A percentile compares a stretch with the other conserved stretches of the same genome.
Conservation (phyloP, 2,329 filamentous ascomycete species). For the Biscogniauxia marginata region DNA sequence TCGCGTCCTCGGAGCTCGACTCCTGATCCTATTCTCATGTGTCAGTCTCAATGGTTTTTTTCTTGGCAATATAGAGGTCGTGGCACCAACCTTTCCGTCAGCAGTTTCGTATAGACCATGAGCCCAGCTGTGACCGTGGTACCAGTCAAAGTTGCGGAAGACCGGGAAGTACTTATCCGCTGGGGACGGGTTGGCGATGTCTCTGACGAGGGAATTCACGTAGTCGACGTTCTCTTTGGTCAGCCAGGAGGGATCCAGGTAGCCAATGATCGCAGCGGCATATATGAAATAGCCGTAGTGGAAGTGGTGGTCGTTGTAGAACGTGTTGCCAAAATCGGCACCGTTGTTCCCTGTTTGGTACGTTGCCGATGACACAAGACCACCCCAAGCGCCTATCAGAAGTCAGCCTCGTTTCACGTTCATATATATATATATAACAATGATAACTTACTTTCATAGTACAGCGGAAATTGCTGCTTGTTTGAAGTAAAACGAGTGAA, state of each 20-base stretch:
- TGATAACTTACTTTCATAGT: conserved; percentile 55
- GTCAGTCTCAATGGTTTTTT: background rate
- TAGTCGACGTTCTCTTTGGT: conserved; percentile 66
- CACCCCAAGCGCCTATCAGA: conserved; percentile 65
- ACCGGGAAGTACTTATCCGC: conserved; percentile 76
- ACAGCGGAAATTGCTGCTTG: conserved; percentile 63
- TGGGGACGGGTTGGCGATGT: conserved; percentile 72
- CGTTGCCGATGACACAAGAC: conserved; percentile 72
- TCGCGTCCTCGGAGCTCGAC: conserved; percentile 85
- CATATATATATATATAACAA: background rate
- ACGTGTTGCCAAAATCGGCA: conserved; percentile 86
- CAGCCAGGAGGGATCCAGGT: conserved; percentile 75
- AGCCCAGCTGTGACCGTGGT: conserved; percentile 91
- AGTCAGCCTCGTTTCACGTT: conserved; percentile 14
- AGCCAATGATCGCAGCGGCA: conserved; percentile 76
- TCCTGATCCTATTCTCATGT: conserved; percentile 61
- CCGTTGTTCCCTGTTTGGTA: conserved; percentile 68
- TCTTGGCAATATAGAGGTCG: background rate
- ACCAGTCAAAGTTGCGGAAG: conserved; percentile 88
- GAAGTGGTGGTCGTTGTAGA: conserved; percentile 75
- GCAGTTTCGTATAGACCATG: conserved; percentile 69
- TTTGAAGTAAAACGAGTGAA: conserved; percentile 68
- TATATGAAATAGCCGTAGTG: conserved; percentile 91
- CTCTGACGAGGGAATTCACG: conserved; percentile 81
- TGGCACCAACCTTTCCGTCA: conserved; percentile 63